Evolutionary conservation across 352 stramenopile species (phyloP), one percentile per base, ranked within the genome.

Genomic region (Hyaloperonospora arabidopsidis): DNA sequence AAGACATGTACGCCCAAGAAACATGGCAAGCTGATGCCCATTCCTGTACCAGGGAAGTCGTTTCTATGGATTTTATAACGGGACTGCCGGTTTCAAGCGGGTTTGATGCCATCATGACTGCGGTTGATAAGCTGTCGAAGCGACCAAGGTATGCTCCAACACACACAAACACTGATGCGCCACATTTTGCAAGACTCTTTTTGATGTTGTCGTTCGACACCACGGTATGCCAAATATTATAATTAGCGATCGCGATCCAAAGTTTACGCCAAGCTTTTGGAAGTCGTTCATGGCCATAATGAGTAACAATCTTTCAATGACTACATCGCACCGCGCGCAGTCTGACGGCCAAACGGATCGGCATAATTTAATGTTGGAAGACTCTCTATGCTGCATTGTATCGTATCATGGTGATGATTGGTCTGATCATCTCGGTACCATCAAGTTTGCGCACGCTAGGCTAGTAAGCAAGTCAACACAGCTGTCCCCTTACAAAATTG

Each of bases 61-160:
- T 68, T 13, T 61, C 49, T 0, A 63, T 67, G 22, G 61, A 73
- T 44, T 74, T 65, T 14, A 65, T 68, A 36, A 67, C 61, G 1
- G 66, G 54, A 23, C 49, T 71, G 39, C 50, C 57, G 10, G 51
- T 17, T 5, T 71, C 50, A 17, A 54, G 65, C 13, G 61, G 45
- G 0, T 59, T 49, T 34, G 52, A 70, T 57, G 54, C 22, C 28
- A 68, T 61, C 5, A 47, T 59, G 18, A 51, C 49, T 11, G 49
- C 36, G 14, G 55, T 72, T 4, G 38, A 44, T 7, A 44, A 44
- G 15, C 15, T 44, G 1, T 32, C 25, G 8, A 32, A 32, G 25
- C 25, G 25, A 8, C 25, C 25, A 8, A 44, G 19, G 38, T 44
- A 18, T 19, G 38, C 38, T 18, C 4, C 38, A 8, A 19, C 15